A percentile compares a stretch with the other conserved stretches of the same genome.
These are phyloP conservation scores for Rhynchospora breviuscula DNA, from an alignment of 176 grass and related monocot genomes.

Conservation along the genomic window DNA sequence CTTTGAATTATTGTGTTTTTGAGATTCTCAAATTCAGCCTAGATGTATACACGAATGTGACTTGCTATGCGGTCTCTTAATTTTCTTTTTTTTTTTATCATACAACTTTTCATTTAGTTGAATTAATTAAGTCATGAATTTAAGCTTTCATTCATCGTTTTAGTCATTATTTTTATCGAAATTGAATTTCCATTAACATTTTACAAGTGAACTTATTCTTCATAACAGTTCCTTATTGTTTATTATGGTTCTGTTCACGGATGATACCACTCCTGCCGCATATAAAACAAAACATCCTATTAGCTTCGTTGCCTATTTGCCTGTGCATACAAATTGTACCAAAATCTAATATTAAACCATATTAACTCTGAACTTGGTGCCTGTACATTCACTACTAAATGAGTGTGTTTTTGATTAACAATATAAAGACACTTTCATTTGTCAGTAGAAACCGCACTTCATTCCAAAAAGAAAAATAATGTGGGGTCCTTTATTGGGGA, in stretches of 20 bases:
- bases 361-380: too few species aligned
- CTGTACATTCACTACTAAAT: not conserved
- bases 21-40: not conserved
- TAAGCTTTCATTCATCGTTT: too few species aligned
- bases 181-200: too few species aligned
- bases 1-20: not conserved
- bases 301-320: not conserved
- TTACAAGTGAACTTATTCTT: too few species aligned
- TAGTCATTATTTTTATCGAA: too few species aligned
- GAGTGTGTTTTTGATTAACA: not conserved
- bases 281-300: not conserved
- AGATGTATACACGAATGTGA: not conserved
- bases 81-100: not conserved
- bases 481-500: not conserved
- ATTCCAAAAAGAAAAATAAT: not conserved
- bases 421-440: not conserved
- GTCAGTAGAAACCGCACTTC: not conserved
- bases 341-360: not conserved
- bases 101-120: too few species aligned
- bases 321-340: not conserved
- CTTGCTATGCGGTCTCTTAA: not conserved
- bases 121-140: too few species aligned
- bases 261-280: not conserved
- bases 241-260: not conserved
- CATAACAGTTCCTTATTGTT: not conserved